phyloP scores from a whole-genome alignment of 208 protist genomes.

The Wallacemonas collosoma region DNA sequence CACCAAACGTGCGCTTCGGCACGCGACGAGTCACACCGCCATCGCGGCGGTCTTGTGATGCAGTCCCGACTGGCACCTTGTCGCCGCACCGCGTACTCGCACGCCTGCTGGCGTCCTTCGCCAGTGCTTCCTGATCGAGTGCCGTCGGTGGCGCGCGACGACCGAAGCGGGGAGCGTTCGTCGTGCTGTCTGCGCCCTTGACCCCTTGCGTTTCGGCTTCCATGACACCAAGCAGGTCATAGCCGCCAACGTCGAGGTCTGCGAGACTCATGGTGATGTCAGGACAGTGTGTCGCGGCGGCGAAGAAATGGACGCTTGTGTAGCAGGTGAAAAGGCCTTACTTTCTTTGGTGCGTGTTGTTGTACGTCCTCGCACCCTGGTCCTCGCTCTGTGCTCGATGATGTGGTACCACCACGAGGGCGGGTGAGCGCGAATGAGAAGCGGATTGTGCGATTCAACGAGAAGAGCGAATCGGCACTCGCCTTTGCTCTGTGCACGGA shows the following conservation, averaged over 20 bases:
- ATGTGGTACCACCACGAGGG: not conserved
- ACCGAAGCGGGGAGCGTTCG: constrained; percentile 2
- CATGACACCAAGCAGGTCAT: not conserved
- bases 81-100: not conserved
- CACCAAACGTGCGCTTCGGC: not conserved
- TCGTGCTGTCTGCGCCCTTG: not conserved
- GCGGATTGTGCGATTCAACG: not conserved
- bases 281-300: no score
- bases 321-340: not conserved
- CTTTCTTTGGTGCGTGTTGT: not conserved
- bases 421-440: not conserved
- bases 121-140: constrained; percentile 6
- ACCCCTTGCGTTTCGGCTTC: not conserved
- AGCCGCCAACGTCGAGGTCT: not conserved
- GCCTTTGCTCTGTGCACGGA: no score
- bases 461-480: not conserved
- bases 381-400: no score
- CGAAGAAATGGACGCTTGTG: not conserved
- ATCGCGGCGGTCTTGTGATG: constrained; percentile 5
- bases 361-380: no score
- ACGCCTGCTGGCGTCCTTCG: not conserved
- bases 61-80: not conserved
- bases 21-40: not conserved
- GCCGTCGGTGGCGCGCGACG: constrained; percentile 5
- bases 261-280: constrained; percentile 8